Evolutionary conservation across 257 asterid species (phyloP), one percentile per base, ranked within the genome.

Genomic region (Forsythia suspensa): DNA sequence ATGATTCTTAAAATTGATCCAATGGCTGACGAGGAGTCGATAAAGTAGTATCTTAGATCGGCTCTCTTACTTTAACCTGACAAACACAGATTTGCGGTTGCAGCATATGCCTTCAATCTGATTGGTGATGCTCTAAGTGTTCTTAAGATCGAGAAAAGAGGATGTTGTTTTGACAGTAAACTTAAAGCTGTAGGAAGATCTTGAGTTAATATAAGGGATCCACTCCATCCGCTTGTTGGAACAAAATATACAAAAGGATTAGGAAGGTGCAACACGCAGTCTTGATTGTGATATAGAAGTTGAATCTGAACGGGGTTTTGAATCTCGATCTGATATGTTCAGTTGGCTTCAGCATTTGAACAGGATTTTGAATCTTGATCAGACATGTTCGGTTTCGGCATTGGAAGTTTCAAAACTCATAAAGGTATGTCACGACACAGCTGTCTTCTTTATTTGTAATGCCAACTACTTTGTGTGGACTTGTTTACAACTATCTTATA

Each of bases 161-260:
- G 24, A 24, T 24, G 24, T 24, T 0, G 24, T 24, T 24, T n/a
- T 24, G 24, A 24, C 0, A 24, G 24, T 24, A 24, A 24, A 24
- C 24, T 24, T 24, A 24, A 24, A 24, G 24, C 24, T 24, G 24
- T 24, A 24, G 24, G 24, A 24, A 24, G 24, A 24, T 24, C 24
- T 24, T 24, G 24, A 24, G 24, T 0, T 24, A 24, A 72, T 24
- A 24, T 24, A 87, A 79, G 68, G 98, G 98, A 75, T 75, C 93
- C 34, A 92, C 92, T 73, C 97, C 98, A 77, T 84, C 91, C 76
- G 92, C 93, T 79, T 91, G 97, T 89, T 94, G 98, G 98, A 91
- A 85, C 74, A 91, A 89, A 83, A 92, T 94, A 73, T 91, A 85
- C 88, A 85, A 89, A 83, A 89, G 86, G 83, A 87, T 94, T 75